Evolutionary conservation across 2,329 filamentous ascomycete species (phyloP), one percentile per base, ranked within the genome.

Genomic region (Lachnellula cervina): DNA sequence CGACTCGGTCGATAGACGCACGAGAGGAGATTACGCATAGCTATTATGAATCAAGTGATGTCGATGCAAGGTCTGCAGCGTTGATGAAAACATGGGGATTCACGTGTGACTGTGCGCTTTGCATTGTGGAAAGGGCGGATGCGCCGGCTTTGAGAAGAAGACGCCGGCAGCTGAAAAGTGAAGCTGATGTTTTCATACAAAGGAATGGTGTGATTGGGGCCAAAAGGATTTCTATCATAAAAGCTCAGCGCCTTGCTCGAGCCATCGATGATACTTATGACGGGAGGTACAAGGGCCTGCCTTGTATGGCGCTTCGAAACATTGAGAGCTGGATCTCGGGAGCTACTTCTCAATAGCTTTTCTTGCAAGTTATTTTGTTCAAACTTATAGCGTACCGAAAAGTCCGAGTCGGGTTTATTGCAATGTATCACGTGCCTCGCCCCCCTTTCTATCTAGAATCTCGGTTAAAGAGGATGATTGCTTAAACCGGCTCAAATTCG

Each of bases 1-100:
- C 80, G 0, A 69, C 73, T 0, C 62, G 64, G n/a, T 71, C 78
- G 34, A 66, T 83, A 0, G 58, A 69, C 0, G 62, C 74, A 0
- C 69, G 70, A 16, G 73, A 78, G 0, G 80, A 84, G 63, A 63
- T 84, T 8, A 62, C 64, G 1, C 73, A 76, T 54, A 60, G 59
- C 46, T 81, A 81, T 59, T 54, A 59, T 3, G 16, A 52, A 2
- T 64, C 69, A 1, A 4, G 55, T 2, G 49, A 58, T 1, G 42
- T 61, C 1, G 57, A 62, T 4, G 56, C 64, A 0, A 64, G 72
- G 4, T 65, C 71, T 9, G 62, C 64, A 0, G 70, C 72, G 54
- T 62, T 68, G n/a, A 40, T 55, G 1, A 43, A 55, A 2, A 44
- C 51, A 4, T 79, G 76, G 75, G 71, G 69, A 0, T 79, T 80